A percentile compares a stretch with the other conserved stretches of the same genome.
Evolutionary conservation across 2,329 filamentous ascomycete genomes (phyloP).

Genomic region (Colletotrichum somersetense): DNA sequence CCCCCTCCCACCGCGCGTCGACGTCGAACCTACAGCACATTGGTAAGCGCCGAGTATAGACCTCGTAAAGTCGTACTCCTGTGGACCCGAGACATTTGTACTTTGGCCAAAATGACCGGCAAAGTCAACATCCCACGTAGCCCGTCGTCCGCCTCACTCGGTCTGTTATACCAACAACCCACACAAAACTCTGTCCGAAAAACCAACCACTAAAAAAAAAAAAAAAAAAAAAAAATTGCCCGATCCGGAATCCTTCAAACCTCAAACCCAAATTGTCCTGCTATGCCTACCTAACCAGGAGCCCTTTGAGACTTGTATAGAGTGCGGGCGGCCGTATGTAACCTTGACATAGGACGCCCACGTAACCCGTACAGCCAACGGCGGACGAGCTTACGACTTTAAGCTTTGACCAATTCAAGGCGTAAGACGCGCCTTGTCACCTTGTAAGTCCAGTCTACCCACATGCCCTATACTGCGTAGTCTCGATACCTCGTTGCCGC

Average conservation of each 20-base stretch:
- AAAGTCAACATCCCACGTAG: neutral
- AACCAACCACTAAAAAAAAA: neutral
- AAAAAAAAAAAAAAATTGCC: neutral
- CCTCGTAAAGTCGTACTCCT: neutral
- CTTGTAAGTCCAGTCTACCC: neutral
- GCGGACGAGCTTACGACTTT: conserved; percentile 29
- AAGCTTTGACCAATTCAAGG: conserved; percentile 19
- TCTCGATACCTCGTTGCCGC: neutral
- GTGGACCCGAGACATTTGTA: neutral
- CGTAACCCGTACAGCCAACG: neutral
- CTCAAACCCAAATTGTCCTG: neutral
- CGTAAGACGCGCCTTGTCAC: conserved; percentile 1
- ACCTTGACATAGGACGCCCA: neutral
- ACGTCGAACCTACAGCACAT: neutral
- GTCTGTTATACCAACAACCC: neutral
- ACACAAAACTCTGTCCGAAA: neutral
- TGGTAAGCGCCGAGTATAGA: neutral
- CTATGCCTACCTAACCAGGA: too few relatives aligned
- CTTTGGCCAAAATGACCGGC: neutral
- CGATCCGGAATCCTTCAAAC: neutral
- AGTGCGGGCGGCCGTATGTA: too few relatives aligned
- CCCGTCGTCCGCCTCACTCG: neutral
- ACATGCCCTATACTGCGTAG: neutral
- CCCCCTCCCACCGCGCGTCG: neutral
- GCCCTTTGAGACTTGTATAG: neutral